Evolutionary conservation across 1,284 basidiomycete genomes (phyloP).

Genomic region (Melampsora americana): DNA sequence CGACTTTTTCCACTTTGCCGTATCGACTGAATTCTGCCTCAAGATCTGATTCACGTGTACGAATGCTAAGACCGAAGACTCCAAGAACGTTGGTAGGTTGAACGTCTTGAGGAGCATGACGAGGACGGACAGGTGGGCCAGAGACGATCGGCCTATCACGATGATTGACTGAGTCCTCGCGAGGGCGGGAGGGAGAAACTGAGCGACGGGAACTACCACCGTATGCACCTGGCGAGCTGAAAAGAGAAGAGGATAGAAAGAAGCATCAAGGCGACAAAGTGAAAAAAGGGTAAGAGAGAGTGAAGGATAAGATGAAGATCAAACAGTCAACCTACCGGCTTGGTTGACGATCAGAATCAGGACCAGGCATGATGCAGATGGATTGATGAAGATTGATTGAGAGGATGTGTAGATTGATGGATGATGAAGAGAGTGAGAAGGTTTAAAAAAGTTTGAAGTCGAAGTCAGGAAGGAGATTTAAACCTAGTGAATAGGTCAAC

Average conservation of each 20-base stretch:
- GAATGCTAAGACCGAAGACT: conserved; percentile 91
- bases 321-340: conserved; percentile 10
- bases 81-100: conserved; percentile 86
- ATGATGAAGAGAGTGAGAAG: no score
- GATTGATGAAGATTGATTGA: not conserved
- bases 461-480: not conserved
- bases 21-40: conserved; percentile 87
- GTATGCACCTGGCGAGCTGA: conserved; percentile 30
- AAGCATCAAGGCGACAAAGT: not conserved
- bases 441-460: no score
- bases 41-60: conserved; percentile 87
- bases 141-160: conserved; percentile 35
- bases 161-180: conserved; percentile 45
- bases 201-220: conserved; percentile 43
- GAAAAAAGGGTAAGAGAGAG: not conserved
- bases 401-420: no score
- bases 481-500: not conserved
- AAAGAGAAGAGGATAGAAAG: not conserved
- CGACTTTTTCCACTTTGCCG: conserved; percentile 89
- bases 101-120: conserved; percentile 52
- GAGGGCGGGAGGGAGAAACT: conserved; percentile 22
- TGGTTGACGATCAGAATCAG: conserved; percentile 7
- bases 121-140: conserved; percentile 17
- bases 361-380: not conserved
- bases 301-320: not conserved